Evolutionary conservation across 2,329 filamentous ascomycete species (phyloP).

Genomic region (Knoxdaviesia proteae): DNA sequence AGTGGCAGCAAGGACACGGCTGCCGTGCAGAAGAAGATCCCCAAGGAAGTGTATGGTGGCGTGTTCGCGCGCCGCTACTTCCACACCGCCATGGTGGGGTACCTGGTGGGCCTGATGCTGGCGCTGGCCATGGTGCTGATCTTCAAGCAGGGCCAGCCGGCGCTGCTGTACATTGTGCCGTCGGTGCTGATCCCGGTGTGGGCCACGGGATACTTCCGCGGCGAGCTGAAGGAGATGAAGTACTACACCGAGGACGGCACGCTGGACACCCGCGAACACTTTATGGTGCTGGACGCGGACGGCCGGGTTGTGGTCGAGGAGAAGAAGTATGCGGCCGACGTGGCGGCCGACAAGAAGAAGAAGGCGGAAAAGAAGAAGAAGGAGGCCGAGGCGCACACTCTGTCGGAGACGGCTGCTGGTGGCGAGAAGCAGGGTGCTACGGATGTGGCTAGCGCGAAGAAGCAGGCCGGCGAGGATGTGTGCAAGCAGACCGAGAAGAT

Average conservation of each 20-base stretch:
- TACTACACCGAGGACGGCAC: conserved; percentile 55
- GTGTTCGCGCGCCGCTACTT: conserved; percentile 75
- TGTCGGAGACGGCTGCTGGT: neutral
- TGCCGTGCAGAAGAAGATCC: no score
- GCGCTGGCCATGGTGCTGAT: conserved; percentile 61
- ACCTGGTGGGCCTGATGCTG: conserved; percentile 53
- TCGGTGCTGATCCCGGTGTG: conserved; percentile 58
- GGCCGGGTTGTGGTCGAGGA: conserved; percentile 23
- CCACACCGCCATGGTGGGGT: conserved; percentile 53
- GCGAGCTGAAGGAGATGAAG: conserved; percentile 62
- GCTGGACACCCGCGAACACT: conserved; percentile 30
- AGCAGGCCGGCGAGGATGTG: no score
- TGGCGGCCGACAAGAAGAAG: conserved; percentile 13
- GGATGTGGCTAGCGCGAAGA: neutral
- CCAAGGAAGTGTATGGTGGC: neutral
- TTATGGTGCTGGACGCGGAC: conserved; percentile 30
- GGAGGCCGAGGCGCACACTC: neutral
- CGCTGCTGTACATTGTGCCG: conserved; percentile 79
- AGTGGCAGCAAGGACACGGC: no score
- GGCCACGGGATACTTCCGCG: conserved; percentile 47
- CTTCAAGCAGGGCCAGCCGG: conserved; percentile 69
- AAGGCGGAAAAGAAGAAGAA: conserved; percentile 5
- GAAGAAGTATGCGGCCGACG: conserved; percentile 14
- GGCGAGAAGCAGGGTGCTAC: conserved; percentile 1
- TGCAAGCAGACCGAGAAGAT: no score